Conservation (phyloP, 2,329 filamentous ascomycete genomes). For the Fusarium brevicatenulatum region DNA sequence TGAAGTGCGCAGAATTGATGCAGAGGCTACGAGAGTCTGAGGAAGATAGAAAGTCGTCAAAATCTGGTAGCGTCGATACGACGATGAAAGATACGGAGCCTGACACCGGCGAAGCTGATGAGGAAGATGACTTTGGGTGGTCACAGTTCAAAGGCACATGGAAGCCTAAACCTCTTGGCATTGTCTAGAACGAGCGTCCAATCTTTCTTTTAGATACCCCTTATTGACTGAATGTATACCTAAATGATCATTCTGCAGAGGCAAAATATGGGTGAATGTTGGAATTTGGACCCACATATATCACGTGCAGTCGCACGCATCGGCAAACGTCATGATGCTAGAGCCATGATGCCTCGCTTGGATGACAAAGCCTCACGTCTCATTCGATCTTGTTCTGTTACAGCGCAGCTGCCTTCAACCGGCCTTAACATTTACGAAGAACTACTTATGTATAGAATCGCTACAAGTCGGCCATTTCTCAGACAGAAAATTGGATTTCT, state of each 20-base stretch:
- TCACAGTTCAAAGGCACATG: constrained; percentile 61
- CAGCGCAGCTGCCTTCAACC: constrained; percentile 6
- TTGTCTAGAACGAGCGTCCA: constrained; percentile 51
- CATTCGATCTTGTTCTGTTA: constrained; percentile 33
- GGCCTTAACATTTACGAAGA: background rate
- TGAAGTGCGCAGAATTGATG: constrained; percentile 58
- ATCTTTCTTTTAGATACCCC: constrained; percentile 23
- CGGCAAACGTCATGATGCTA: constrained; percentile 37
- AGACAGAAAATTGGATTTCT: constrained; percentile 45
- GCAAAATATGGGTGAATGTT: background rate
- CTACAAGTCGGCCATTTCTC: constrained; percentile 49
- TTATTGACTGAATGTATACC: background rate
- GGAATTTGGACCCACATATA: background rate
- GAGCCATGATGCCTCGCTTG: constrained; percentile 31
- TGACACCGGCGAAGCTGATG: constrained; percentile 38
- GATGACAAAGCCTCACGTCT: constrained; percentile 42
- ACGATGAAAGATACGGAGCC: constrained; percentile 17
- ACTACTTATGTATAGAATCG: constrained; percentile 56
- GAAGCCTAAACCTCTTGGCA: constrained; percentile 68
- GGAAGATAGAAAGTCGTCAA: constrained; percentile 20
- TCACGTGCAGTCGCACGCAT: constrained; percentile 38
- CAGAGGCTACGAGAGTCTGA: constrained; percentile 48
- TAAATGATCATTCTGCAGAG: background rate
- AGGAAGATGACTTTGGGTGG: constrained; percentile 54
- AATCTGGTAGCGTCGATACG: constrained; percentile 7